These are phyloP conservation scores for Oleoguttula mirabilis DNA, from an alignment of 495 filamentous ascomycete species.

Conservation along the genomic window DNA sequence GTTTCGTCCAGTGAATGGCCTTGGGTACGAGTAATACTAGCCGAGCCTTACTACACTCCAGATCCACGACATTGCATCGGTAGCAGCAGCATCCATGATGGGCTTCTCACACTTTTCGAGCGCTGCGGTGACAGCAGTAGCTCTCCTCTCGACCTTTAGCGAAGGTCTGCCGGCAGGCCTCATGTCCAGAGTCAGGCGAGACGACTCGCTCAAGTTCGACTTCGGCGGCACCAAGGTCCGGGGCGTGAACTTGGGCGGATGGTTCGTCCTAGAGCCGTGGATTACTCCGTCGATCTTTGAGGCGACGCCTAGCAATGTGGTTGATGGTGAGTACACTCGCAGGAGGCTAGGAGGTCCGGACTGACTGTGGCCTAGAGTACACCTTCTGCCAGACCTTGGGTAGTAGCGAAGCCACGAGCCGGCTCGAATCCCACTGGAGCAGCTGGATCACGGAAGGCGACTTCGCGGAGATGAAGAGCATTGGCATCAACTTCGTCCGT, in stretches of 20 bases:
- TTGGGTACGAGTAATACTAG: neutral
- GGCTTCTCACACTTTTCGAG: constrained; percentile 4
- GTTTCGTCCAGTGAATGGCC: neutral
- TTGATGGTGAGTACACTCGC: constrained; percentile 23
- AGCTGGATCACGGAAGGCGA: constrained; percentile 56
- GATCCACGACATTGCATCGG: constrained; percentile 3
- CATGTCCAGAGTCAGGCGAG: constrained; percentile 20
- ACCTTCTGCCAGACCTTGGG: constrained; percentile 28
- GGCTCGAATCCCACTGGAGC: constrained; percentile 30
- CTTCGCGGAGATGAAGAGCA: constrained; percentile 50
- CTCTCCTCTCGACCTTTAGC: constrained; percentile 11
- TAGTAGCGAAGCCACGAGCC: constrained; percentile 23
- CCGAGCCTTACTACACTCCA: constrained; percentile 3
- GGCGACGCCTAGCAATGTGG: constrained; percentile 21
- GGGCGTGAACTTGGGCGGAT: constrained; percentile 36
- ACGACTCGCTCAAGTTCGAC: constrained; percentile 22
- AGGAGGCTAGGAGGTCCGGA: neutral
- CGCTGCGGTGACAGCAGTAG: constrained; percentile 14
- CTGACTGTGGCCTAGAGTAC: constrained; percentile 19
- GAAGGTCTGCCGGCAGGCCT: constrained; percentile 10
- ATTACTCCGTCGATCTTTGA: constrained; percentile 38
- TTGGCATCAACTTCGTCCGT: constrained; percentile 63
- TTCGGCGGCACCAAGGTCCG: constrained; percentile 29
- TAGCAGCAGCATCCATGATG: constrained; percentile 7
- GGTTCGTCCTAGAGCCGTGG: constrained; percentile 38